These are phyloP conservation scores for Mortierella sp. DNA, from an alignment of 371 early-diverging fungal species.

Conservation along the genomic window DNA sequence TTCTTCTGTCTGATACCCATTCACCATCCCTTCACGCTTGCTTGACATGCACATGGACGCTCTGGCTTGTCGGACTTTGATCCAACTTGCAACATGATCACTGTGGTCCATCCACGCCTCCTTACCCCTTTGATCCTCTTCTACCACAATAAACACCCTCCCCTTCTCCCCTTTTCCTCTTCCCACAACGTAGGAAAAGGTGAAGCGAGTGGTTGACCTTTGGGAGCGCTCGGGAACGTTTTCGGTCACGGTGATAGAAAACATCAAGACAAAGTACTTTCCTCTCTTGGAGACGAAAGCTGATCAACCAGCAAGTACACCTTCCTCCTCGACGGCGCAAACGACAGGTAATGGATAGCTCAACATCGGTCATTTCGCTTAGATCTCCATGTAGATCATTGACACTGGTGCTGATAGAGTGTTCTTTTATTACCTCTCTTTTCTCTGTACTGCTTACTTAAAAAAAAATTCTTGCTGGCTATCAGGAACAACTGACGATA, in stretches of 20 bases:
- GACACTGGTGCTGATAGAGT: too few relatives aligned
- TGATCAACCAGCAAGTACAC: neutral
- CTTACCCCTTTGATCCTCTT: too few relatives aligned
- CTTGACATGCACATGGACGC: too few relatives aligned
- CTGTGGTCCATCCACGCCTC: too few relatives aligned
- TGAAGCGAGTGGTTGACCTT: constrained; percentile 67
- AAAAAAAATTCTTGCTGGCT: too few relatives aligned
- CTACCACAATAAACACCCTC: neutral
- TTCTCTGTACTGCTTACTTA: too few relatives aligned
- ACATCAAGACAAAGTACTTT: constrained; percentile 50
- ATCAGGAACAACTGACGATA: constrained; percentile 5
- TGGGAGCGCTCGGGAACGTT: constrained; percentile 67
- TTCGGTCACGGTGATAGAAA: constrained; percentile 53
- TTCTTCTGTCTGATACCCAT: neutral
- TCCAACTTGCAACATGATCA: too few relatives aligned
- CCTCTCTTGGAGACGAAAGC: constrained; percentile 37
- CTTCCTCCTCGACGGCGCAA: neutral
- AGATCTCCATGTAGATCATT: too few relatives aligned
- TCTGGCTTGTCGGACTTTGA: constrained; percentile 1
- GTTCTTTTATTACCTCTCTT: too few relatives aligned
- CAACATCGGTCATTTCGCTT: too few relatives aligned
- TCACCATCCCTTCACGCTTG: neutral
- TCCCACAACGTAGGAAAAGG: constrained; percentile 61
- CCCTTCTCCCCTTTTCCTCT: neutral
- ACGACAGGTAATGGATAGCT: constrained; percentile 21